Conservation (phyloP, 495 filamentous ascomycete genomes). For the Hypoxylon lienhwacheense region DNA sequence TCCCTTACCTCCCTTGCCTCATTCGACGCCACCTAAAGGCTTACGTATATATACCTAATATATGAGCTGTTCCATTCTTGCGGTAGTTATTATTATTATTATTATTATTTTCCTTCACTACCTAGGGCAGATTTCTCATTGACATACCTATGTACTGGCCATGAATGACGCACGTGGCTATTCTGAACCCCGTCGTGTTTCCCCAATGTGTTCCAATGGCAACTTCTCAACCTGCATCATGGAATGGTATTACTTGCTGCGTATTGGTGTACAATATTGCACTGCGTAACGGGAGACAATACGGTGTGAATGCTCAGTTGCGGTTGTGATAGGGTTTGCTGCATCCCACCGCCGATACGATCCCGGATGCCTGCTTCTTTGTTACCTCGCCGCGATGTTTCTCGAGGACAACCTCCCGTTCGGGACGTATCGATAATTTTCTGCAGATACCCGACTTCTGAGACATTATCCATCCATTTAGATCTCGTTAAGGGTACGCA, state of each 20-base stretch:
- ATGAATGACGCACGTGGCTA: conserved; percentile 26
- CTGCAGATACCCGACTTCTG: background rate
- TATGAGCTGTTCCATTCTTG: conserved; percentile 2
- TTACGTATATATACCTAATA: conserved; percentile 5
- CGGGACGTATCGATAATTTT: background rate
- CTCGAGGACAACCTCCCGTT: background rate
- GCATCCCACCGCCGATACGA: conserved; percentile 27
- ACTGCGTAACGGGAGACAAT: background rate
- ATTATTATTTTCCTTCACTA: conserved; percentile 3
- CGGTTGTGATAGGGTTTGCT: conserved; percentile 33
- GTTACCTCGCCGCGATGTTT: background rate
- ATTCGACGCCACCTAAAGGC: background rate
- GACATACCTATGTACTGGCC: conserved; percentile 5
- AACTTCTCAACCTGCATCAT: conserved; percentile 10
- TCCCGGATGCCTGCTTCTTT: conserved; percentile 8
- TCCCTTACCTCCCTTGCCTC: conserved; percentile 4
- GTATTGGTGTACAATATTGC: background rate
- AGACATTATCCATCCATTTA: conserved; percentile 2
- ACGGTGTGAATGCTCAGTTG: conserved; percentile 6
- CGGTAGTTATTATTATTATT: background rate
- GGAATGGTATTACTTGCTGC: conserved; percentile 15
- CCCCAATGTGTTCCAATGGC: conserved; percentile 17
- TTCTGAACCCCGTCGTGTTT: conserved; percentile 19
- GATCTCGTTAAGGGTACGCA: no score
- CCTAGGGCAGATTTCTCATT: conserved; percentile 6